Base-by-base conservation (phyloP, 1,284 basidiomycete species). In the Malassezia japonica region DNA sequence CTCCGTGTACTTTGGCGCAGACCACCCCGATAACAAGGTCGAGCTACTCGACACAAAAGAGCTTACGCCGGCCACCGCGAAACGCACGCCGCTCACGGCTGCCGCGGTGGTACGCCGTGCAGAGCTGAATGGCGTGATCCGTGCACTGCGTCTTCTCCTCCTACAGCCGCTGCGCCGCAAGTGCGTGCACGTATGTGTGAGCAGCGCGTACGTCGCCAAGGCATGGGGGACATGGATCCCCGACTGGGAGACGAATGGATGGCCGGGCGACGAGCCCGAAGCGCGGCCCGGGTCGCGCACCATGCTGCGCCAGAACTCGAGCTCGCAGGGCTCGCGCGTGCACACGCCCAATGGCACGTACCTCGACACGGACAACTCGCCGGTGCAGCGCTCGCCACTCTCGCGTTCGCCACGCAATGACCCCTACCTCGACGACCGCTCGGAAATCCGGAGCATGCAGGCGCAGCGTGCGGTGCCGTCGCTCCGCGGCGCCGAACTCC, bases 191-290 rank as follows among this genome's bases (percentile, higher is more conserved):
- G 49, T 67, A 23, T 67, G 65, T 54, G 62, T 67, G 35, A 63
- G 64, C 48, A 60, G 57, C 23, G 58, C 63, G 1, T 67, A 67
- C 51, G 61, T 65, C 13, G 65, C 65, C 50, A 67, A 67, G 46
- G 65, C 65, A 2, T 67, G 65, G 65, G 63, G 61, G 10, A 56
- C 57, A 7, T 67, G 65, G 65, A 67, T 67, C 24, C 65, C 65
- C 3, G 47, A 57, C 10, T 67, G 65, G 65, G 65, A 67, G 46
- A 40, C 46, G 43, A 42, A 58, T 20, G 65, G 65, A 18, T 67
- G 65, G 65, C 63, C 65, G 1, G 63, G 61, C 24, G 57, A 56
- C 7, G 60, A 9, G 27, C 8, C 31, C 20, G 43, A 31, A 16
- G 24, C 15, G 16, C 6, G 4, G 10, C 9, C 43, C 33, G 32